Conservation (phyloP, 2,329 filamentous ascomycete genomes). For the Claviceps spartinae region DNA sequence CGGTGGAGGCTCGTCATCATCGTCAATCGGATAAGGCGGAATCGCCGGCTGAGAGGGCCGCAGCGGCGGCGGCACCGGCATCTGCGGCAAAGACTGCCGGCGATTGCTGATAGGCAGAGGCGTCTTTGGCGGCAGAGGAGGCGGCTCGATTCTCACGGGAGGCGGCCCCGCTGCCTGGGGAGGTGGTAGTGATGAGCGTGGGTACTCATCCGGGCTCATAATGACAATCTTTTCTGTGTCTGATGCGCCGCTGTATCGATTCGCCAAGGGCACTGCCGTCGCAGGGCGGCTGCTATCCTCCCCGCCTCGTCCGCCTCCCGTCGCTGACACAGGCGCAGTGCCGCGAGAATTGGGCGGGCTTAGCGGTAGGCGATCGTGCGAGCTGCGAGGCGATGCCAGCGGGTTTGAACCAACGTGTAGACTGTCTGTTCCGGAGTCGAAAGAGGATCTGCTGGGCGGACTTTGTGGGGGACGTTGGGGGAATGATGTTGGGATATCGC, state of each 20-base stretch:
- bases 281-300: conserved; percentile 36
- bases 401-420: conserved; percentile 25
- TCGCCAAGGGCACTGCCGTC: conserved; percentile 42
- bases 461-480: conserved; percentile 24
- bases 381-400: conserved; percentile 35
- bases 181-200: conserved; percentile 22
- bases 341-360: conserved; percentile 16
- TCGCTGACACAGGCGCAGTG: conserved; percentile 7
- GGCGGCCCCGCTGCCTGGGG: conserved; percentile 17
- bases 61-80: conserved; percentile 11
- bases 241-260: conserved; percentile 41
- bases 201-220: conserved; percentile 43
- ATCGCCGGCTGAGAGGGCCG: conserved; percentile 22
- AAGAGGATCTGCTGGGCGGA: conserved; percentile 36
- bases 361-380: conserved; percentile 30
- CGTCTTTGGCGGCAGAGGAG: conserved; percentile 65
- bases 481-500: conserved; percentile 31
- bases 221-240: conserved; percentile 59
- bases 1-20: conserved; percentile 62
- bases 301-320: conserved; percentile 8
- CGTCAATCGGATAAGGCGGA: conserved; percentile 68
- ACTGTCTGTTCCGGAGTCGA: conserved; percentile 41
- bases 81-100: conserved; percentile 15
- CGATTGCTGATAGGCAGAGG: conserved; percentile 38
- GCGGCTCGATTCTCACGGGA: conserved; percentile 39